Base-by-base conservation (phyloP, 169 alveolate genomes). In the Miamiensis avidus region DNA sequence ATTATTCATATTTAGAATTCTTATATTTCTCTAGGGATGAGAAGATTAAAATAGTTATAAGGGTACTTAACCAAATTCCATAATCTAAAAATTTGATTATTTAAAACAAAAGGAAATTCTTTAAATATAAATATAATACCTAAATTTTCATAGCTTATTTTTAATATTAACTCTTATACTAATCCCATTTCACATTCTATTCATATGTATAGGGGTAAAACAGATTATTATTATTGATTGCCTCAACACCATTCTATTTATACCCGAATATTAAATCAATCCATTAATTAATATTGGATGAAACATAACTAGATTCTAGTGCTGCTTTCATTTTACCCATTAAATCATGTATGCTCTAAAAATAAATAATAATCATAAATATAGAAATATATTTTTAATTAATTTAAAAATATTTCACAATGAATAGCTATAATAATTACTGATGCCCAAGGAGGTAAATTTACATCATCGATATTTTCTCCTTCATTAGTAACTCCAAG, bases 181-280 rank as follows among this genome's bases (percentile, higher is more conserved):
- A 81, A 29, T 75, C 84, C 84, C 82, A 81, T 30, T 74, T 34
- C 0, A 86, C 69, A 31, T 86, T 84, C 31, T 86, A 74, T 81
- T 79, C 87, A 81, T 86, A 86, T 0, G 90, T 86, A 29, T 79
- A 76, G n/a, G 83, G 76, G 33, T 86, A 84, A 64, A 69, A 86
- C 75, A 86, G 75, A 74, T 86, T 86, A 33, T 86, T 75, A 20
- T 49, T n/a, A 31, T 81, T 75, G 20, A 64, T 72, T 26, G 98
- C 98, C 65, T 95, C 97, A 34, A 89, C 90, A 11, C 97, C 98
- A 75, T 92, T 91, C 88, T 97, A 34, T 82, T 97, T 97, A 84
- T 87, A 98, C 25, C 99, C 99, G 93, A 98, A 99, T 29, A 99
- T 98, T 76, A 98, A 94, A 88, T 99, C 99, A 69, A 99, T 98